A percentile compares a stretch with the other conserved stretches of the same genome.
These are phyloP conservation scores for Sordariomycetes sp. DNA, from an alignment of 2,329 filamentous ascomycete species.

Conservation along the genomic window DNA sequence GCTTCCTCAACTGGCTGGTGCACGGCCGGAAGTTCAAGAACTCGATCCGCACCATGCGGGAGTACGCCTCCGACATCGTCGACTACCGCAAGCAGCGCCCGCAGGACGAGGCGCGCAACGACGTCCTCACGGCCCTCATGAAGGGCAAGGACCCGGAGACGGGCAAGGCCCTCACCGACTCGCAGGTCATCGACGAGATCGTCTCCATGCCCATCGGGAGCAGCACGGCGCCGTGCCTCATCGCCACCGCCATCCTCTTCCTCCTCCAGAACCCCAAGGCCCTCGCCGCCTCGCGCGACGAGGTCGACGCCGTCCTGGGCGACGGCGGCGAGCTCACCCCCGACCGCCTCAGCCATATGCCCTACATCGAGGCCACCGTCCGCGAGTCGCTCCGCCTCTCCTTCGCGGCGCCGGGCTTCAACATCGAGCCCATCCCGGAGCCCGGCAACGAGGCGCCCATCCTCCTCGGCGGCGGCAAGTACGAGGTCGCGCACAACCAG, in stretches of 20 bases:
- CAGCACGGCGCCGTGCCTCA: conserved; percentile 51
- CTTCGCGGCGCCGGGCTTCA: conserved; percentile 44
- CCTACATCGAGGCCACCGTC: conserved; percentile 55
- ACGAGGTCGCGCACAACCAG: conserved; percentile 42
- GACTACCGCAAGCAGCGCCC: conserved; percentile 36
- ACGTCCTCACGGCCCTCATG: conserved; percentile 62
- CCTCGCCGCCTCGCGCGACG: conserved; percentile 50
- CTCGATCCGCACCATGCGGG: conserved; percentile 35
- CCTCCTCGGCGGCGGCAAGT: conserved; percentile 46
- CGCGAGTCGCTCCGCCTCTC: conserved; percentile 54
- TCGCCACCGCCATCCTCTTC: conserved; percentile 56
- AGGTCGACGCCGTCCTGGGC: conserved; percentile 57
- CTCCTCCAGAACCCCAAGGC: conserved; percentile 52
- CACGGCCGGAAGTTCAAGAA: conserved; percentile 34
- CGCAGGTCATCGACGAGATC: conserved; percentile 57
- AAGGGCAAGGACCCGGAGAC: conserved; percentile 56
- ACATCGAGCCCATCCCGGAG: conserved; percentile 32
- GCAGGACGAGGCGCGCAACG: conserved; percentile 44
- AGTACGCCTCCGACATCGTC: conserved; percentile 44
- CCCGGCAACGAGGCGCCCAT: conserved; percentile 32
- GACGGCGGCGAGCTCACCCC: conserved; percentile 39
- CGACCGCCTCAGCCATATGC: conserved; percentile 52
- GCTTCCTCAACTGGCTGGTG: conserved; percentile 14
- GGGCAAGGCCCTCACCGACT: conserved; percentile 51
- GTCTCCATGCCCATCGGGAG: conserved; percentile 64